Evolutionary conservation across 108 stramenopile genomes (phyloP).

Genomic region (Cylindrotheca fusiformis): DNA sequence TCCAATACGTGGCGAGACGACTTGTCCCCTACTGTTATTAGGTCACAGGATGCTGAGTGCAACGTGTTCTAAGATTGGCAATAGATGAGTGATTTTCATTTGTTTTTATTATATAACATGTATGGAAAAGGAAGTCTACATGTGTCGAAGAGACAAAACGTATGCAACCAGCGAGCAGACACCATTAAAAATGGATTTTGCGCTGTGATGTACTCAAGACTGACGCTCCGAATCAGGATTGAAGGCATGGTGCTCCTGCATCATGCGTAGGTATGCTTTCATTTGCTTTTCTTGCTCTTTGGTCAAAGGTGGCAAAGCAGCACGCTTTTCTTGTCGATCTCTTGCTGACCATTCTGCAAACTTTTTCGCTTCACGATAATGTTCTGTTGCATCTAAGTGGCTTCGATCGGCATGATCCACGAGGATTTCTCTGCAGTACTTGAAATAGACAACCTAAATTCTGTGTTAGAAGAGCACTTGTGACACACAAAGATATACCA

Average conservation of each 20-base stretch:
- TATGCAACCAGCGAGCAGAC: no score
- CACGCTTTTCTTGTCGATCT: constrained; percentile 44
- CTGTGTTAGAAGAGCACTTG: neutral
- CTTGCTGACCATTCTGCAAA: constrained; percentile 51
- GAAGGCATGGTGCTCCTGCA: constrained; percentile 47
- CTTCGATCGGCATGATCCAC: constrained; percentile 48
- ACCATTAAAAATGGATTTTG: no score
- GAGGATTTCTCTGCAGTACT: constrained; percentile 53
- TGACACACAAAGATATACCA: neutral
- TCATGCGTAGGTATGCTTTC: constrained; percentile 60
- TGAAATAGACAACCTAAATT: constrained; percentile 44
- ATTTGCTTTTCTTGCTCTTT: constrained; percentile 58
- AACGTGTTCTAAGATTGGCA: no score
- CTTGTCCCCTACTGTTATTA: no score
- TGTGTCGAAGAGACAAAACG: no score
- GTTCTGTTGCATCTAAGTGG: constrained; percentile 56
- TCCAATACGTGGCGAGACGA: no score
- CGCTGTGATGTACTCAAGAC: no score
- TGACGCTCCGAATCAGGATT: constrained; percentile 33
- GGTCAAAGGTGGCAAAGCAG: constrained; percentile 49
- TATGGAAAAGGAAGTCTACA: no score
- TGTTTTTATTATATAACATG: no score
- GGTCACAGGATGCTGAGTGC: no score
- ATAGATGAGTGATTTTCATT: no score
- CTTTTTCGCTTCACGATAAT: constrained; percentile 52